Evolutionary conservation across 768 basidiomycete genomes (phyloP), one percentile per base, ranked within the genome.

Genomic region (Crassisporium funariophilum): DNA sequence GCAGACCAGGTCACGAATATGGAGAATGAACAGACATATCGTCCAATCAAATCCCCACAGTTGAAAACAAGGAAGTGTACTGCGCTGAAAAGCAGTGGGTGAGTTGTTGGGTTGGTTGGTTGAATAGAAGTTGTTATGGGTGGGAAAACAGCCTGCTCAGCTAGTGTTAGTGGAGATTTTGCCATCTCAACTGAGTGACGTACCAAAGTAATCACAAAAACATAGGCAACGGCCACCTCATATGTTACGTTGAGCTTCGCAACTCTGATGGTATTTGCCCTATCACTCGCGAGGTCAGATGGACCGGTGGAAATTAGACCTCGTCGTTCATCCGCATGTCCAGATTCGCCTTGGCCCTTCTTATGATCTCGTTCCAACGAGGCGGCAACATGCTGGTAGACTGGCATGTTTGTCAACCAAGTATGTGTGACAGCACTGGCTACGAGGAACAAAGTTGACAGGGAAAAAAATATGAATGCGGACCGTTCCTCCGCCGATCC

Each of bases 1-100:
- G 80, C 77, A 3, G 83, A 83, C 82, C 89, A 92, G 42, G 92
- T 69, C 23, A 84, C 64, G 16, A 93, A 64, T 6, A 63, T 60
- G 5, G 86, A 84, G 56, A 83, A 74, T 4, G 86, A 78, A 63
- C 87, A 90, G 50, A 79, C 55, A 54, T 79, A 82, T 47, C 88
- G 82, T 15, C 88, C 89, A 2, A 74, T 34, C 48, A 90, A 79
- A 62, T 91, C 90, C 12, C 88, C 87, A 13, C 74, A 34, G 58
- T 85, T 90, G 68, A 86, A 89, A 16, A 84, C 73, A 24, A 91
- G 70, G 70, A 93, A 91, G 60, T 91, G 88, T 23, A 86, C 49
- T 3, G 86, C 77, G 48, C 71, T 84, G 70, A 97, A 97, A 20
- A 95, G 73, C n/a, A 93, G 71, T 0, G 91, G 90, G 54, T 93